Base-by-base conservation (phyloP, 306 rosid species). In the Vachellia pachyceras region DNA sequence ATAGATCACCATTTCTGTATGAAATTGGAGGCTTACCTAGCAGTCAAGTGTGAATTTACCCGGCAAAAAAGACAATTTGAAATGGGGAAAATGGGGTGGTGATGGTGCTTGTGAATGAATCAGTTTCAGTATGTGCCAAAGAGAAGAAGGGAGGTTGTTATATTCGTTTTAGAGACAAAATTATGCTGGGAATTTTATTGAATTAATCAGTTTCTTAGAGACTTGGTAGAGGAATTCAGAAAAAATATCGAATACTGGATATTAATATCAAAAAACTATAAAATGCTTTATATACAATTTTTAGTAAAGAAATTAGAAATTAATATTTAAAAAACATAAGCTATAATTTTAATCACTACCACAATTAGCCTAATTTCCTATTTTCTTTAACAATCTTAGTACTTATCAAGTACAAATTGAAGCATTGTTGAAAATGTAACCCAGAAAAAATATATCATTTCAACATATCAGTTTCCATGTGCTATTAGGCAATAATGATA, bases 1-100 rank as follows among this genome's bases (percentile, higher is more conserved):
- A 2, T 93, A 87, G 84, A 84, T 92, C 87, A 85, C 92, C 88
- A 86, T 87, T 37, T 67, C 58, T 7, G 33, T 29, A 35, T 4
- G 3, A 15, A 72, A 33, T 40, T 57, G 75, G 17, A 69, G 67
- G 29, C 22, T 60, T 20, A 54, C 12, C 81, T 29, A 75, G 66
- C 84, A 74, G 84, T 46, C 82, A 68, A 78, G 39, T 18, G 29
- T 37, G 44, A 66, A 18, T 37, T 77, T 71, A 4, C 68, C 84
- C 84, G 84, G 89, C 68, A 69, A 40, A 5, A 0, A 37, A 15
- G 0, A 25, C 2, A 29, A 2, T 12, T 0, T 65, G 45, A 5
- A 50, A 17, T 1, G 4, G 35, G 35, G 5, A 15, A 3, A 36
- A 3, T 68, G 50, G 3, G 23, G 50, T 18, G 73, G 7, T 37